Conservation (phyloP, 2,329 filamentous ascomycete genomes). For the Alternaria gaisen region DNA sequence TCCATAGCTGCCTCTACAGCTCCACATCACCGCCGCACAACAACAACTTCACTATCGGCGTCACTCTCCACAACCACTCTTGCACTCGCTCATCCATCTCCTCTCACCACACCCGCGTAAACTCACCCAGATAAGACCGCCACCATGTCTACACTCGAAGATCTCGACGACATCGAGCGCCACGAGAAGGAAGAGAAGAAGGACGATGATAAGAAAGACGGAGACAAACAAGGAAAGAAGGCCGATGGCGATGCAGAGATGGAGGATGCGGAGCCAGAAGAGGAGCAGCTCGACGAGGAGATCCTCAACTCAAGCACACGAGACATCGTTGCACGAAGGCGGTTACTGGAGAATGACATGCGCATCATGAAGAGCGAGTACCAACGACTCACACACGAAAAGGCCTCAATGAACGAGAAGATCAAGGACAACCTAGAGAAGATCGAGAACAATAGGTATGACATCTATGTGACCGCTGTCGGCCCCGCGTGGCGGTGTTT, state of each 20-base stretch:
- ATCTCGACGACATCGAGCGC: slow-evolving; percentile 88
- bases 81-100: slow-evolving; percentile 3
- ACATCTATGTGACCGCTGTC: background rate
- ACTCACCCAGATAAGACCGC: slow-evolving; percentile 31
- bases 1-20: slow-evolving; percentile 47
- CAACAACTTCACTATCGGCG: slow-evolving; percentile 15
- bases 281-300: slow-evolving; percentile 88
- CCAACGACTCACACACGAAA: slow-evolving; percentile 93
- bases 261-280: slow-evolving; percentile 76
- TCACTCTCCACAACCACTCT: slow-evolving; percentile 9
- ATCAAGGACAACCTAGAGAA: slow-evolving; percentile 99
- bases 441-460: slow-evolving; percentile 97
- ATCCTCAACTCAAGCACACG: slow-evolving; percentile 91
- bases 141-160: slow-evolving; percentile 87
- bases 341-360: slow-evolving; percentile 95
- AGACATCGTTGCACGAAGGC: slow-evolving; percentile 90
- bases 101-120: background rate
- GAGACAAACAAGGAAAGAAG: slow-evolving; percentile 65
- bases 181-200: slow-evolving; percentile 77
- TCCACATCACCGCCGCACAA: slow-evolving; percentile 30
- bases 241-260: slow-evolving; percentile 83
- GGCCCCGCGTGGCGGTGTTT: slow-evolving; percentile 3
- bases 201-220: slow-evolving; percentile 61
- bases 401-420: slow-evolving; percentile 95
- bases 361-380: slow-evolving; percentile 99